Base-by-base conservation (phyloP, 1,284 basidiomycete genomes). In the Apiotrichum montevideense region DNA sequence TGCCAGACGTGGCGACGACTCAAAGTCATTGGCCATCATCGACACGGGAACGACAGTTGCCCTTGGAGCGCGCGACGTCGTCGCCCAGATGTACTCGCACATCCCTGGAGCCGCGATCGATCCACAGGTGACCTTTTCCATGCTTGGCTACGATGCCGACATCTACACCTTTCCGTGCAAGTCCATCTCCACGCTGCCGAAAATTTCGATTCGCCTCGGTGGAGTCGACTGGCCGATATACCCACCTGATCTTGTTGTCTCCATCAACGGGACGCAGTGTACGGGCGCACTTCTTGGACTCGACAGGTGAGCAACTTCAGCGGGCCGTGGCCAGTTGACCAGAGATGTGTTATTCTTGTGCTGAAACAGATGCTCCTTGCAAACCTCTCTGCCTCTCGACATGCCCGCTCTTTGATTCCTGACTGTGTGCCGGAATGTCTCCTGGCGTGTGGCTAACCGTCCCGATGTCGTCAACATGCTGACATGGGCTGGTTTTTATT, bases 11-110 rank as follows among this genome's bases (percentile, higher is more conserved):
- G 6, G n/a, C 3, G 43, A 46, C 43, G 44, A 15, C 5, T 21
- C 33, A 6, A 34, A 45, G 33, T 35, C 46, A 15, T 11, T 34
- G 2, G 55, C 56, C 10, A 32, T 59, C n/a, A 40, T 58, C 33
- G 66, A 65, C 52, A 58, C 65, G n/a, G 70, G 68, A 29, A 67
- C 68, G 10, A 68, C 67, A 14, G 51, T 70, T n/a, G 55, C 65
- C 46, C 57, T 57, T 46, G 60, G 60, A 11, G 63, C 61, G 6
- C 51, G 49, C 13, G 47, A 51, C 4, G 54, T 55, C 37, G 65
- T 63, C 21, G 47, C 43, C 29, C 47, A 58, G 4, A 57, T 65
- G 35, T 68, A 66, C 55, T 46, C 59, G 15, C 51, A 57, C 32
- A 55, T 69, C 54, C 57, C 62, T 9, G 62, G 63, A 14, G 46